These are phyloP conservation scores for Pichia norvegensis DNA, from an alignment of 1,139 yeast species.

Conservation along the genomic window DNA sequence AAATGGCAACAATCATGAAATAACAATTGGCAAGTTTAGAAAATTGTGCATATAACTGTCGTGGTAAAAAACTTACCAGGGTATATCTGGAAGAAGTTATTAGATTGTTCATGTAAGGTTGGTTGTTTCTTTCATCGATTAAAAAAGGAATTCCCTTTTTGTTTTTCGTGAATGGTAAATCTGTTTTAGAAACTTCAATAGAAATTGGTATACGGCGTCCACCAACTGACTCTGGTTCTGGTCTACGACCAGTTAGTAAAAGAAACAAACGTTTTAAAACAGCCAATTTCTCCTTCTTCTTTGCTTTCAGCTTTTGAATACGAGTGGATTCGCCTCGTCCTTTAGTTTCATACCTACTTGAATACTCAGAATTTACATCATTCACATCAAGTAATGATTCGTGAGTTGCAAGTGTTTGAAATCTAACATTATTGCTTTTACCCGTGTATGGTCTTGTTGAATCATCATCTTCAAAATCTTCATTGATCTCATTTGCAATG, in stretches of 20 bases:
- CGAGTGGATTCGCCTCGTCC: constrained; percentile 1
- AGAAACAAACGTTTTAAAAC: constrained; percentile 15
- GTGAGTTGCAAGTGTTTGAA: constrained; percentile 9
- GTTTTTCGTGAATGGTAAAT: constrained; percentile 16
- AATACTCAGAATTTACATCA: constrained; percentile 7
- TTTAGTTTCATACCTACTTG: neutral
- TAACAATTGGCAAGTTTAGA: constrained; percentile 86
- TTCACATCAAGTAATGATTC: constrained; percentile 26
- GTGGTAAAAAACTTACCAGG: constrained; percentile 71
- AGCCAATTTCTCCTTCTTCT: neutral
- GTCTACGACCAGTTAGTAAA: constrained; percentile 36
- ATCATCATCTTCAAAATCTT: constrained; percentile 7
- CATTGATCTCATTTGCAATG: constrained; percentile 3
- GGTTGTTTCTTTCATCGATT: constrained; percentile 62
- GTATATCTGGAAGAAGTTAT: constrained; percentile 88
- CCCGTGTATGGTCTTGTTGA: constrained; percentile 16
- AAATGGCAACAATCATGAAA: constrained; percentile 77
- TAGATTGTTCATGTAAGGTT: constrained; percentile 55
- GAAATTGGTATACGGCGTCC: constrained; percentile 74
- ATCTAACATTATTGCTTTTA: neutral
- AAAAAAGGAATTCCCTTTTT: constrained; percentile 26
- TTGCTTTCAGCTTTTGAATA: neutral
- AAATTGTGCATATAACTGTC: constrained; percentile 83
- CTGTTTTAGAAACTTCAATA: constrained; percentile 30
- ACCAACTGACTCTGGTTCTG: constrained; percentile 47